phyloP scores from a whole-genome alignment of 2,329 filamentous ascomycete genomes.

The Nigrograna mackinnonii region DNA sequence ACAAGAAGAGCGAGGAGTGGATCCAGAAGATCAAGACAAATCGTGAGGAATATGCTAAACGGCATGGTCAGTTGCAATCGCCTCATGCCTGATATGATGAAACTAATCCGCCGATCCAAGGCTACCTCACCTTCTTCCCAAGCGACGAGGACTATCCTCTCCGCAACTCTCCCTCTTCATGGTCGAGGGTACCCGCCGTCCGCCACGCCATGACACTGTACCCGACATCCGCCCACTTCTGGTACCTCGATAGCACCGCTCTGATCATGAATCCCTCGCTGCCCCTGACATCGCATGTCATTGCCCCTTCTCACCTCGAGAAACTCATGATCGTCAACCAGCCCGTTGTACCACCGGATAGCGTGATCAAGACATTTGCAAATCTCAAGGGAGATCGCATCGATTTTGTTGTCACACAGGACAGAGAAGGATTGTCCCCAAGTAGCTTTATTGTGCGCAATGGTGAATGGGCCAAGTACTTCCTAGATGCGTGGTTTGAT shows the following conservation, averaged over 20 bases:
- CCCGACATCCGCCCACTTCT: slow-evolving; percentile 79
- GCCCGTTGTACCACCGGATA: slow-evolving; percentile 90
- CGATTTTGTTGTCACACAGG: slow-evolving; percentile 83
- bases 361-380: slow-evolving; percentile 91
- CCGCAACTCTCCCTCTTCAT: slow-evolving; percentile 59
- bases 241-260: slow-evolving; percentile 82
- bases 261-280: slow-evolving; percentile 84
- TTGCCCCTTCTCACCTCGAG: slow-evolving; percentile 70
- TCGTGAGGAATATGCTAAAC: slow-evolving; percentile 78
- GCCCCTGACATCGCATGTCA: slow-evolving; percentile 71
- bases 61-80: slow-evolving; percentile 68
- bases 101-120: too few relatives aligned
- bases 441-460: slow-evolving; percentile 80
- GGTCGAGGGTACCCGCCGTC: slow-evolving; percentile 81
- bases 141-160: slow-evolving; percentile 77
- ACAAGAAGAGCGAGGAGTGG: slow-evolving; percentile 67
- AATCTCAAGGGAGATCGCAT: slow-evolving; percentile 78
- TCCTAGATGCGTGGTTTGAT: slow-evolving; percentile 95
- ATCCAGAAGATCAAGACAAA: slow-evolving; percentile 78
- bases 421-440: slow-evolving; percentile 75
- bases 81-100: too few relatives aligned
- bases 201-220: slow-evolving; percentile 84
- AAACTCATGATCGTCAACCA: slow-evolving; percentile 81
- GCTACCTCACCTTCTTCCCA: slow-evolving; percentile 84
- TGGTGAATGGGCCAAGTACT: slow-evolving; percentile 89